Base-by-base conservation (phyloP, 257 asterid species). In the Nicotiana sylvestris region DNA sequence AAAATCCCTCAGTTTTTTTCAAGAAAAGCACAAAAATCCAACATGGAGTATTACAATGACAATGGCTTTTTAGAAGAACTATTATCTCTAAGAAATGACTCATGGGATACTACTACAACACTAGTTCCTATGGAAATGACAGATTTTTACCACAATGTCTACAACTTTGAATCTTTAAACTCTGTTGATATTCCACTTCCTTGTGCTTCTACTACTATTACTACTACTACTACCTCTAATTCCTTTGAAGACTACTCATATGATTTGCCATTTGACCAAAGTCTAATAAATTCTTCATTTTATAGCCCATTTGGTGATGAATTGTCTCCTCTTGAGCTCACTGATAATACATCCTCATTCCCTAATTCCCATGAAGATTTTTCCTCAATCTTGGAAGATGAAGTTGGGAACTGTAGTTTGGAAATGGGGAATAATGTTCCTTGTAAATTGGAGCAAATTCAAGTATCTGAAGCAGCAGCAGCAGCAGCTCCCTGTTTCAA, bases 31-130 rank as follows among this genome's bases (percentile, higher is more conserved):
- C 53, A 57, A 32, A 78, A 81, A 55, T 84, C 61, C 61, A 51
- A 62, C 2, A 92, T 92, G 97, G 97, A 93, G 85, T 86, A 70
- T 57, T 88, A 76, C 85, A 83, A 83, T 33, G 88, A 88, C 27
- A 78, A 86, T 51, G 82, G 85, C 35, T 88, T 86, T 56, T 82
- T 91, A 83, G 93, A 93, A 77, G 98, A 91, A 70, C 64, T 92
- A 32, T 27, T 90, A 29, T 85, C 85, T 13, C 67, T 87, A 4
- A 88, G 89, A 81, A 90, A 78, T 58, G 86, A 86, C 5, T 83
- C 89, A 15, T 82, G 81, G 83, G 85, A 82, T 66, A 58, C 66
- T 74, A 58, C 61, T 35, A 39, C 81, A 39, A 37, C 9, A n/a
- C 7, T 46, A 6, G 43, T 33, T 37, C 82, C 90, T 6, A 51